These are phyloP conservation scores for Leccinum broughii DNA, from an alignment of 768 basidiomycete genomes.

Conservation along the genomic window DNA sequence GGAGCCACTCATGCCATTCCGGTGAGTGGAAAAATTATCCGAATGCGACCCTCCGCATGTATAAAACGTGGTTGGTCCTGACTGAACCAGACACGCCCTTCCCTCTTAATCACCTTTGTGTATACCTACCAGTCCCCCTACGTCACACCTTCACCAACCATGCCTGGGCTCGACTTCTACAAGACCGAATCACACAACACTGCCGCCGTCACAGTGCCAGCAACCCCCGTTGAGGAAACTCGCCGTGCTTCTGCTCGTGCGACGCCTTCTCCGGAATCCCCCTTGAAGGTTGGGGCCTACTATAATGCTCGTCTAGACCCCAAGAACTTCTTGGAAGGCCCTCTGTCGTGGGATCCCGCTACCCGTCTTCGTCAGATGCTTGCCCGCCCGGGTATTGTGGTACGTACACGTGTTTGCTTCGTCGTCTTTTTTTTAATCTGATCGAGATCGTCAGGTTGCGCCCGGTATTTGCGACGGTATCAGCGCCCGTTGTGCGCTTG, in stretches of 20 bases:
- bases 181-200: conserved; percentile 12
- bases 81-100: background rate
- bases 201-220: conserved; percentile 1
- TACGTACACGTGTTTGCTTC: conserved; percentile 35
- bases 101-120: conserved; percentile 23
- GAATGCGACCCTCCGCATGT: conserved; percentile 13
- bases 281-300: conserved; percentile 39
- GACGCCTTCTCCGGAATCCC: conserved; percentile 11
- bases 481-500: conserved; percentile 75
- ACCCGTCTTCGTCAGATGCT: conserved; percentile 73
- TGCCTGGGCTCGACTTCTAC: conserved; percentile 39
- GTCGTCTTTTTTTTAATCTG: background rate
- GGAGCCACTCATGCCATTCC: conserved; percentile 9
- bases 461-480: conserved; percentile 84
- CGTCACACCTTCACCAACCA: conserved; percentile 17
- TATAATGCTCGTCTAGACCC: conserved; percentile 71
- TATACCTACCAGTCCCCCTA: conserved; percentile 15
- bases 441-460: conserved; percentile 47
- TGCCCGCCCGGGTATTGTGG: conserved; percentile 73
- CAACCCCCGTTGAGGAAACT: conserved; percentile 7
- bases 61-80: conserved; percentile 18
- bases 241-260: background rate
- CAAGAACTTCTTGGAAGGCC: conserved; percentile 66
- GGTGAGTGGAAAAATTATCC: conserved; percentile 15
- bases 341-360: conserved; percentile 65